These are phyloP conservation scores for Dioscorea zingiberensis DNA, from an alignment of 106 monocot genomes.

Conservation along the genomic window DNA sequence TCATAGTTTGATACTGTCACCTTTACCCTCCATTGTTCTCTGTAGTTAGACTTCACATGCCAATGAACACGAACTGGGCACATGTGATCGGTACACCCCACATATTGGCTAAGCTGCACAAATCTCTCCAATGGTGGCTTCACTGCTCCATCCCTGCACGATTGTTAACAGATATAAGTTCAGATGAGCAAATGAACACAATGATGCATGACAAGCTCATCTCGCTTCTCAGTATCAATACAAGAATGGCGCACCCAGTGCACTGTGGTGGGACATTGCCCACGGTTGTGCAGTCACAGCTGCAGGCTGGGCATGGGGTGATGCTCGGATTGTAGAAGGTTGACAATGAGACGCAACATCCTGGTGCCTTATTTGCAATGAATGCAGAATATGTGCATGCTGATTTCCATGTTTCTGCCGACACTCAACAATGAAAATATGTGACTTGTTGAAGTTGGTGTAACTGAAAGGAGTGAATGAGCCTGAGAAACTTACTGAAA, in stretches of 20 bases:
- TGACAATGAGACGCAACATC: conserved; percentile 20
- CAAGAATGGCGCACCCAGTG: neutral
- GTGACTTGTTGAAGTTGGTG: neutral
- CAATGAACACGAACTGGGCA: conserved; percentile 21
- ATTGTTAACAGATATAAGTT: too few species aligned
- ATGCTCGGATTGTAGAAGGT: conserved; percentile 23
- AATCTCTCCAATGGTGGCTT: neutral
- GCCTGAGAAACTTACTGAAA: conserved; percentile 1
- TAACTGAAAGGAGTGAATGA: too few species aligned
- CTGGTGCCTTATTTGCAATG: neutral
- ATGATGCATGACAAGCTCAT: too few species aligned
- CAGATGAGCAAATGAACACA: too few species aligned
- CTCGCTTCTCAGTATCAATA: too few species aligned
- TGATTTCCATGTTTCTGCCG: conserved; percentile 24
- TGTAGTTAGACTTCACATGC: conserved; percentile 22
- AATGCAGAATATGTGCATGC: conserved; percentile 19
- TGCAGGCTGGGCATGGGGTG: conserved; percentile 14
- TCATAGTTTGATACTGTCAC: conserved; percentile 20
- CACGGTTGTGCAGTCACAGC: conserved; percentile 8
- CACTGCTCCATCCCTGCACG: conserved; percentile 1
- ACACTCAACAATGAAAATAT: neutral
- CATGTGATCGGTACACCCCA: conserved; percentile 16
- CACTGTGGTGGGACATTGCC: neutral
- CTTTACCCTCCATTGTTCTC: conserved; percentile 18
- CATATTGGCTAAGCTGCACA: too few species aligned